Base-by-base conservation (phyloP, 208 protist species). In the Trypanosoma theileri region DNA sequence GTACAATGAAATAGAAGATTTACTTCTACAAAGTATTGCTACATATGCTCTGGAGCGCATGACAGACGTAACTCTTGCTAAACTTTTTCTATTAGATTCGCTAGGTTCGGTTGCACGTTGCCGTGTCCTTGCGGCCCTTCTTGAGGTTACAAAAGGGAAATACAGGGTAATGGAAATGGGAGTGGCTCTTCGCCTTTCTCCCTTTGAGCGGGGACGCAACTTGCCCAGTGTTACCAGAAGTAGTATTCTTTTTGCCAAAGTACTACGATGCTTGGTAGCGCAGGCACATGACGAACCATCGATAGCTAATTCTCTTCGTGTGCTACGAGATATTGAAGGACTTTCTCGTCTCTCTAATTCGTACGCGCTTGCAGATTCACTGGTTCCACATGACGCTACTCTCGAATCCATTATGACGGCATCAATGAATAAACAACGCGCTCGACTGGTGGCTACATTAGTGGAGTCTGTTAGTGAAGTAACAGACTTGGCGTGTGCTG, bases 401-500 rank as follows among this genome's bases (percentile, higher is more conserved):
- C 61, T 92, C 50, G 59, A 41, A 35, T 58, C 19, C 40, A 71
- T 87, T 46, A 88, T 92, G 86, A 75, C 73, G 31, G 82, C 82
- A 13, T 26, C 70, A 56, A 66, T 40, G 12, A 69, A 81, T 62
- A 46, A 59, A 13, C 60, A 75, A 21, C 86, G 86, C 4, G 46
- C 51, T 22, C 8, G 24, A 21, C 42, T 50, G 0, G 26, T 72
- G 14, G 67, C 67, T 17, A 48, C 26, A n/a, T 59, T 72, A 56
- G 67, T 72, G 13, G 50, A 22, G 12, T 46, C 51, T 42, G 21
- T 72, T 8, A 22, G 4, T 31, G 67, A 72, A 21, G 56, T 22
- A 22, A 45, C 42, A 3, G 59, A 61, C 3, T 60, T 72, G 14
- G 59, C 59, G 16, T 59, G 67, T 22, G 52, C 24, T 8, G 21